Evolutionary conservation across 768 basidiomycete species (phyloP), one percentile per base, ranked within the genome.

Genomic region (Mycena latifolia): DNA sequence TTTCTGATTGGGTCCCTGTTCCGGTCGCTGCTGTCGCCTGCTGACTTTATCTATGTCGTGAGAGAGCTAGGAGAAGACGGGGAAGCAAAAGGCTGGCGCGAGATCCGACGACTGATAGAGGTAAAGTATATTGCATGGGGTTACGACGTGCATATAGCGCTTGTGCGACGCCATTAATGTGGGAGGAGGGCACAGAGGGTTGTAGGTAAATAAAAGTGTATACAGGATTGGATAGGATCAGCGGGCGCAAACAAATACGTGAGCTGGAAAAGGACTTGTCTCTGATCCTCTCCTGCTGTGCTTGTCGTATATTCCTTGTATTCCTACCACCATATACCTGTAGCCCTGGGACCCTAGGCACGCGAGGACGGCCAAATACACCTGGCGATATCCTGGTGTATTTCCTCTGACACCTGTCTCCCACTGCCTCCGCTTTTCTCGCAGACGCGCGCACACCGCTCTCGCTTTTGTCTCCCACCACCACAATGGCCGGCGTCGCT

Each of bases 1-100:
- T 96, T 99, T 78, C 81, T 99, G 72, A 86, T 98, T 72, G 97
- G 97, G 61, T 96, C 95, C 28, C 81, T 99, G 60, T 80, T 98
- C 66, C 88, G 97, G 60, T 95, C 94, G 20, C 83, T 99, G 66
- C 81, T 98, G 41, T 92, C 91, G 8, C 94, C 97, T 47, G 93
- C 92, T 18, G 97, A 98, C 78, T 96, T 95, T 80, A 89, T 96
- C 47, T 91, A 95, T 75, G 88, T 94, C 46, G 90, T 86, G 71
- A 83, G 81, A 69, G 88, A 89, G 70, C 67, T 84, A 66, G 75
- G 77, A 74, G 86, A 88, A 65, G 84, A 79, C 59, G 87, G 86
- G 74, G 85, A 83, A 61, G 80, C 78, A 71, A 79, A 76, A 20
- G 90, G 90, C 28, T 98, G 95, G 96, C 82, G 93, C 67, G 96